A percentile compares a stretch with the other conserved stretches of the same genome.
These are phyloP conservation scores for Fragosphaeria purpurea DNA, from an alignment of 2,329 filamentous ascomycete genomes.

Conservation along the genomic window DNA sequence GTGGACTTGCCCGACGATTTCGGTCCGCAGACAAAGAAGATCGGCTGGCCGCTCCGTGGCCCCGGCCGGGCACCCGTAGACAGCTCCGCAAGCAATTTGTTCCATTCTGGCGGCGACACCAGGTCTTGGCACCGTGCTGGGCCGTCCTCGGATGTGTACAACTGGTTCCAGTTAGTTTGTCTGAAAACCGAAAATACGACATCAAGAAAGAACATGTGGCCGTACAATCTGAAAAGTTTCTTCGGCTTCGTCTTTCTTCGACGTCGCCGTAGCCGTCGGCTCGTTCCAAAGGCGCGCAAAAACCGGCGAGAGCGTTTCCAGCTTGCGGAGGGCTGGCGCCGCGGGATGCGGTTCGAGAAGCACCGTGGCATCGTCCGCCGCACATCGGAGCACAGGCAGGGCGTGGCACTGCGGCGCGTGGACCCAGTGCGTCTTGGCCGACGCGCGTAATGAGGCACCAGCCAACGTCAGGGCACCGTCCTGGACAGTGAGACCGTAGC, in stretches of 20 bases:
- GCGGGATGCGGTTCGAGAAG: slow-evolving; percentile 47
- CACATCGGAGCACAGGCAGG: slow-evolving; percentile 53
- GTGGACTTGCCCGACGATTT: slow-evolving; percentile 71
- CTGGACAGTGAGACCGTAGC: slow-evolving; percentile 53
- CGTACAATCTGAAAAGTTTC: slow-evolving; percentile 9
- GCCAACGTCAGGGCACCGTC: slow-evolving; percentile 55
- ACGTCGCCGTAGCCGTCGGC: slow-evolving; percentile 23
- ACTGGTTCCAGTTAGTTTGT: slow-evolving; percentile 23
- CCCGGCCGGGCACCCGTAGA: slow-evolving; percentile 21
- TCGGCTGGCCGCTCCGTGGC: slow-evolving; percentile 19
- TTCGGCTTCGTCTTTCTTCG: slow-evolving; percentile 40
- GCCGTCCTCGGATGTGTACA: slow-evolving; percentile 40
- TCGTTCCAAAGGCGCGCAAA: slow-evolving; percentile 60
- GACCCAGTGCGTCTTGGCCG: slow-evolving; percentile 39
- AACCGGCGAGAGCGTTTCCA: slow-evolving; percentile 54
- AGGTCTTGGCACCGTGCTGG: slow-evolving; percentile 38
- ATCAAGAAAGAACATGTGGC: neutral
- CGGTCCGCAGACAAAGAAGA: slow-evolving; percentile 55
- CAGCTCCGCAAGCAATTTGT: slow-evolving; percentile 44
- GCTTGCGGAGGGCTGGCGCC: slow-evolving; percentile 35
- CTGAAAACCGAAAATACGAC: neutral
- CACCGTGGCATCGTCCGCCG: slow-evolving; percentile 34
- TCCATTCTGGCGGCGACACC: slow-evolving; percentile 49
- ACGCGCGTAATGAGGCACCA: slow-evolving; percentile 47
- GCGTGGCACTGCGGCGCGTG: slow-evolving; percentile 61